A percentile compares a stretch with the other conserved stretches of the same genome.
Conservation (phyloP, 805 yeast species). For the Kodamaea hsintzibuensis region DNA sequence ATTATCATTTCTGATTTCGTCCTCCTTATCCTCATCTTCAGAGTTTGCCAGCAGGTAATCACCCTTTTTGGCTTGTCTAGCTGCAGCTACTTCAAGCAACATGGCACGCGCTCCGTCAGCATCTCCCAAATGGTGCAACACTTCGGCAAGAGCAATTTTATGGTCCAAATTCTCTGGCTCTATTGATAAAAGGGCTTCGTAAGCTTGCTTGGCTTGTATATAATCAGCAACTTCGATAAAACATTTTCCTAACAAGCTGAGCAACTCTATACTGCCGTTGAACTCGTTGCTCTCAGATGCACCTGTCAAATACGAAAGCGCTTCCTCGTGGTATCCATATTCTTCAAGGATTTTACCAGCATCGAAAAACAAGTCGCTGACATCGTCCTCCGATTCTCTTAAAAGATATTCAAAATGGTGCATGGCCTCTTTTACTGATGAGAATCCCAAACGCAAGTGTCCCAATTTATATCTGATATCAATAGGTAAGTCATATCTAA, state of each 20-base stretch:
- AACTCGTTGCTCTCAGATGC: constrained; percentile 57
- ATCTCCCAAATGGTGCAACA: constrained; percentile 66
- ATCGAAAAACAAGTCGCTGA: constrained; percentile 70
- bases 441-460: constrained; percentile 63
- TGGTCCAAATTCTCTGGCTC: constrained; percentile 71
- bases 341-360: constrained; percentile 76
- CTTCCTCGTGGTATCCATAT: constrained; percentile 71
- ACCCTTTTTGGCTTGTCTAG: constrained; percentile 15
- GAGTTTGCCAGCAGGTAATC: constrained; percentile 16
- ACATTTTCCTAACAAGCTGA: constrained; percentile 71
- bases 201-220: constrained; percentile 61
- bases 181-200: constrained; percentile 49
- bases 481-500: constrained; percentile 61
- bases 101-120: constrained; percentile 55
- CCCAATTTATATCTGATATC: constrained; percentile 87
- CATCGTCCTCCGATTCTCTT: constrained; percentile 56
- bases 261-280: constrained; percentile 48
- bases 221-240: constrained; percentile 71
- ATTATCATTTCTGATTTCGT: constrained; percentile 5
- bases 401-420: constrained; percentile 64
- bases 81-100: constrained; percentile 54
- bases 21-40: constrained; percentile 19
- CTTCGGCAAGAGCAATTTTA: constrained; percentile 78
- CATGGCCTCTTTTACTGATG: constrained; percentile 68
- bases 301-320: constrained; percentile 63